Evolutionary conservation across 768 basidiomycete species (phyloP), one percentile per base, ranked within the genome.

Genomic region (Daedaleopsis nitida): DNA sequence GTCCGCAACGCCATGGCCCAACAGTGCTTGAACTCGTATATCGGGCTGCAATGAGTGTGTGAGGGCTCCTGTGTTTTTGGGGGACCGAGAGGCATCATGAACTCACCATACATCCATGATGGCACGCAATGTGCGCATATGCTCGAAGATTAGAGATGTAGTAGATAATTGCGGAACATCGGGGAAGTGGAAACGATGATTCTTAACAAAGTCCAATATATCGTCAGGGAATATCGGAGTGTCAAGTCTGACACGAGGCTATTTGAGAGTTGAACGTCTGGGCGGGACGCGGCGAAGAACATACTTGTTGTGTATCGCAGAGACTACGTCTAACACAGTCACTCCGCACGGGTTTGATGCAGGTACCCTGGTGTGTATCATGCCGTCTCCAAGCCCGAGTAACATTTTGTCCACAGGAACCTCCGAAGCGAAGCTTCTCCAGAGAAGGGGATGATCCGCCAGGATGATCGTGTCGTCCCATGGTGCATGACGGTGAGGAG

Each of bases 1-100:
- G 39, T 42, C 4, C 39, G 39, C 13, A 42, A 17, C 39, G 39
- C 39, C 39, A 42, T 42, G 5, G 39, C 39, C 39, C 39, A 42
- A 17, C 39, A 13, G 39, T 42, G 17, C 39, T 42, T 42, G 39
- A 5, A 17, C 39, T 39, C 62, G 39, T 17, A 58, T 9, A 52
- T 62, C 17, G 63, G 64, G 55, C 53, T 52, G 34, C 43, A 56
- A 35, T 52, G 57, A 61, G 23, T 4, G 0, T 12, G 27, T 14
- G n/a, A n/a, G 47, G 17, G 13, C 5, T 9, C 49, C 4, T 35
- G 21, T 14, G 9, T 8, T 48, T 8, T 0, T 24, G 49, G 8
- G 0, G 1, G 16, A 13, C 11, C 3, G 39, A 3, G 3, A 42
- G 39, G 17, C 39, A 42, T 42, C 39, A 17, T 42, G 17, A 2